These are phyloP conservation scores for Eucalyptus grandis DNA, from an alignment of 345 rosid species.

Conservation along the genomic window DNA sequence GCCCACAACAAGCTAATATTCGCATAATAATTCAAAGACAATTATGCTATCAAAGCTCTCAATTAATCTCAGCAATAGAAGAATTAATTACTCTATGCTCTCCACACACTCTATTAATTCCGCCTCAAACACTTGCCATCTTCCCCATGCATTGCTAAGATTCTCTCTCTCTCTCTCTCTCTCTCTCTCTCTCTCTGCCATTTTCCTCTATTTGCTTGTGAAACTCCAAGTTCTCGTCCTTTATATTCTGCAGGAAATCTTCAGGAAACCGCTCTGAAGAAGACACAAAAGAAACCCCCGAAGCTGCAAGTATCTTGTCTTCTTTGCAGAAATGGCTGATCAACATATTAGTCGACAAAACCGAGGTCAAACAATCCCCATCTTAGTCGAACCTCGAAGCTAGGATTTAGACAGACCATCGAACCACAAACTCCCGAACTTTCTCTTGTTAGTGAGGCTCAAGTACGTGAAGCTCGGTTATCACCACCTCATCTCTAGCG, in stretches of 20 bases:
- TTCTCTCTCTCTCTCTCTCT: not conserved
- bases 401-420: not conserved
- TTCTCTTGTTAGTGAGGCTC: conserved; percentile 2
- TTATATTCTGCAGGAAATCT: not conserved
- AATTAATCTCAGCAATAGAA: not conserved
- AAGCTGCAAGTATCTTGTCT: not conserved
- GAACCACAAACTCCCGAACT: not conserved
- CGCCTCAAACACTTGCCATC: not conserved
- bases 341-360: not conserved
- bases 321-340: not conserved
- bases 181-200: not conserved
- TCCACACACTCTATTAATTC: not conserved
- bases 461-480: not conserved
- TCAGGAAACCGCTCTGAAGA: not conserved
- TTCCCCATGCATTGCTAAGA: not conserved
- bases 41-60: too few species aligned
- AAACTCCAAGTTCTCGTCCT: not conserved
- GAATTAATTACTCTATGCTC: not conserved
- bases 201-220: too few species aligned
- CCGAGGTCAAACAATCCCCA: not conserved
- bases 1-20: too few species aligned
- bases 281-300: not conserved
- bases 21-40: too few species aligned
- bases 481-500: too few species aligned
- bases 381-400: not conserved